A percentile compares a stretch with the other conserved stretches of the same genome.
Conservation (phyloP, 768 basidiomycete genomes). For the Hydnum rufescens region DNA sequence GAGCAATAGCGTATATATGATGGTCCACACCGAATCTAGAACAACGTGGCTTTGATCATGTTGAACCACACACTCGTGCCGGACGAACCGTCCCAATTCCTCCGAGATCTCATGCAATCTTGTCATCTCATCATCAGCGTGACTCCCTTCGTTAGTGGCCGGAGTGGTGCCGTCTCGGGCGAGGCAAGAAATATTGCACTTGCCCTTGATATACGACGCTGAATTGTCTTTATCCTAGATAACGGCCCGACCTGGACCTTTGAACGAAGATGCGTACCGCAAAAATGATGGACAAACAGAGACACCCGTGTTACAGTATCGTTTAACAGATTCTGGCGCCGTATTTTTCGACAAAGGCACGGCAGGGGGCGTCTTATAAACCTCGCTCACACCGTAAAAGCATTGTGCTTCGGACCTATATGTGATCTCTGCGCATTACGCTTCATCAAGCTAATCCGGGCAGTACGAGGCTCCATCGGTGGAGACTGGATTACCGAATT, state of each 20-base stretch:
- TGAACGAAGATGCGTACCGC: not conserved
- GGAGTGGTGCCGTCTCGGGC: slow-evolving; percentile 60
- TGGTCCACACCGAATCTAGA: not conserved
- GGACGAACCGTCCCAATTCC: not conserved
- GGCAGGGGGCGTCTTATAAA: too few relatives aligned
- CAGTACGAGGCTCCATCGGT: too few relatives aligned
- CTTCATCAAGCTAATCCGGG: too few relatives aligned
- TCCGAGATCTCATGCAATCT: not conserved
- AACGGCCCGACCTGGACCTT: slow-evolving; percentile 17
- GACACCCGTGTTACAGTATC: slow-evolving; percentile 40
- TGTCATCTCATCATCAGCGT: slow-evolving; percentile 45
- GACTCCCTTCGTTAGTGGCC: slow-evolving; percentile 46
- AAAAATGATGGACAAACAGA: slow-evolving; percentile 6
- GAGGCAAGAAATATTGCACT: slow-evolving; percentile 27
- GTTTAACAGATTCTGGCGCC: slow-evolving; percentile 42
- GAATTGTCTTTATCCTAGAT: not conserved
- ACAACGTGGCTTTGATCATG: not conserved
- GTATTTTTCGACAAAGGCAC: slow-evolving; percentile 60
- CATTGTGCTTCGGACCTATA: too few relatives aligned
- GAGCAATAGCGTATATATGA: not conserved
- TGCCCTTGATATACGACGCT: not conserved
- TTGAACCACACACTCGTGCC: not conserved
- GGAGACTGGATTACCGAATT: too few relatives aligned
- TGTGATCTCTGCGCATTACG: too few relatives aligned
- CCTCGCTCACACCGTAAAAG: too few relatives aligned